A percentile compares a stretch with the other conserved stretches of the same genome.
These are phyloP conservation scores for Cardamine occulta DNA, from an alignment of 345 rosid genomes.

Conservation along the genomic window DNA sequence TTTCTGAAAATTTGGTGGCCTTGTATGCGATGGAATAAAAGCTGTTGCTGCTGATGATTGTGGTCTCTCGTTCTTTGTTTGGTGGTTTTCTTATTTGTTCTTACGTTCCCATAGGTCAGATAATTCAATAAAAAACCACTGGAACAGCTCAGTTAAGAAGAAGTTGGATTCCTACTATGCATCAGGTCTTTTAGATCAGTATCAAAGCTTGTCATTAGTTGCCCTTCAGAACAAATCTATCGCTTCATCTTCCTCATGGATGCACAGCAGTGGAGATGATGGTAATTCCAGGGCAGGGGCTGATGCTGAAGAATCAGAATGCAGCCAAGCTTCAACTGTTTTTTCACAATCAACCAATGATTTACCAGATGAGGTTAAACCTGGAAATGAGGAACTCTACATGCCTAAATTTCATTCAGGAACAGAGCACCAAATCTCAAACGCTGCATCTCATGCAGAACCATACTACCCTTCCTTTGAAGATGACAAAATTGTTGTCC, in stretches of 20 bases:
- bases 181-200: conserved; percentile 87
- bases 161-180: conserved; percentile 90
- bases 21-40: not conserved
- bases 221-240: conserved; percentile 58
- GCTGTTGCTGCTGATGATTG: not conserved
- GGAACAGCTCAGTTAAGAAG: conserved; percentile 99
- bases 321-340: conserved; percentile 76
- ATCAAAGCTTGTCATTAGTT: conserved; percentile 63
- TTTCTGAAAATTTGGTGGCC: conserved; percentile 4
- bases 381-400: conserved; percentile 54
- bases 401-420: conserved; percentile 52
- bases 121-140: conserved; percentile 97
- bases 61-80: conserved; percentile 18
- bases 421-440: conserved; percentile 60
- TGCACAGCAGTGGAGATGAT: conserved; percentile 75
- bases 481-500: conserved; percentile 55
- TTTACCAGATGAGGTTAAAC: conserved; percentile 49
- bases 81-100: conserved; percentile 29
- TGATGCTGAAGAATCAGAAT: conserved; percentile 84
- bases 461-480: conserved; percentile 57
- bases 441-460: conserved; percentile 65
- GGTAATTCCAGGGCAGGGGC: conserved; percentile 53
- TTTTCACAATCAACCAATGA: conserved; percentile 71
- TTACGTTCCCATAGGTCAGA: conserved; percentile 80
- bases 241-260: conserved; percentile 64